Percentiles rank a stretch among this genome's conserved stretches.
Evolutionary conservation across 495 filamentous ascomycete species (phyloP).

Genomic region (Penicillium angulare): DNA sequence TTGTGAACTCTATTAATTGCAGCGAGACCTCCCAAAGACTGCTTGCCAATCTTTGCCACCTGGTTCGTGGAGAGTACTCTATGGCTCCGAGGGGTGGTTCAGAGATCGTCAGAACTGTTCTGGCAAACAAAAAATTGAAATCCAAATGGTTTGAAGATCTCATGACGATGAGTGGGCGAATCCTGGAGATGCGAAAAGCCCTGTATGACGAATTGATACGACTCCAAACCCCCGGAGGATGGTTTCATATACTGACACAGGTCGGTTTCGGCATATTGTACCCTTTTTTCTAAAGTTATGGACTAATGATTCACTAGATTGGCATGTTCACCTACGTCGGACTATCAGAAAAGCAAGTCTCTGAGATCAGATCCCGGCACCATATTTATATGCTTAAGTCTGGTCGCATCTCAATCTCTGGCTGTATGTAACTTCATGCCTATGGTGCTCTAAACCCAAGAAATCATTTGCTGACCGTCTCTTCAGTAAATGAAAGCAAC

Average conservation of each 20-base stretch:
- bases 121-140: constrained; percentile 19
- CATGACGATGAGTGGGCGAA: constrained; percentile 29
- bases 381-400: constrained; percentile 25
- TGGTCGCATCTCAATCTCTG: constrained; percentile 19
- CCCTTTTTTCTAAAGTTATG: no score
- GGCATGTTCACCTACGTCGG: constrained; percentile 34
- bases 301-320: constrained; percentile 17
- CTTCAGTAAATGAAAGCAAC: constrained; percentile 23
- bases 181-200: constrained; percentile 24
- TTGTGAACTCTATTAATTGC: constrained; percentile 3
- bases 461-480: background rate
- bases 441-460: no score
- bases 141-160: constrained; percentile 33
- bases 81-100: constrained; percentile 34
- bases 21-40: background rate
- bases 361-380: constrained; percentile 16
- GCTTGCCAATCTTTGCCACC: constrained; percentile 17
- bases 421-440: constrained; percentile 38
- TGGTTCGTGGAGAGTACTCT: constrained; percentile 33
- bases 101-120: constrained; percentile 31
- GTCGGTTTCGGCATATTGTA: no score
- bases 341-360: constrained; percentile 17
- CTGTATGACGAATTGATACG: constrained; percentile 21
- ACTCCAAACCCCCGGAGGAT: constrained; percentile 23
- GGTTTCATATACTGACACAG: constrained; percentile 6